Evolutionary conservation across 129 eudicot genomes (phyloP).

Genomic region (Cynara cardunculus): DNA sequence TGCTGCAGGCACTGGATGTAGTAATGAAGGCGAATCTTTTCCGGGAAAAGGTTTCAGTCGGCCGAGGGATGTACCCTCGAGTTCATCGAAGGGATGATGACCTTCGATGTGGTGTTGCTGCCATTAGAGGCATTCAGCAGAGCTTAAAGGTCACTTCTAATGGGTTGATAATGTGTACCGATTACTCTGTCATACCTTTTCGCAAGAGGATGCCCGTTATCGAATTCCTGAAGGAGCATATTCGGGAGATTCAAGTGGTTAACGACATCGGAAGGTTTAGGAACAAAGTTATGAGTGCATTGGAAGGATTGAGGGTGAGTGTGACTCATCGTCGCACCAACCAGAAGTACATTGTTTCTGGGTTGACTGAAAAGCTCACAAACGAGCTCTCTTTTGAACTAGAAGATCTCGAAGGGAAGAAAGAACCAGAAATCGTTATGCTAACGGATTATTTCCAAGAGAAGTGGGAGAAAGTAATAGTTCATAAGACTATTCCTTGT

Average conservation of each 20-base stretch:
- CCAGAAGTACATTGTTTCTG: slow-evolving; percentile 49
- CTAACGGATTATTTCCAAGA: slow-evolving; percentile 51
- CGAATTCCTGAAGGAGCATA: slow-evolving; percentile 52
- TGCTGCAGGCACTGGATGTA: slow-evolving; percentile 58
- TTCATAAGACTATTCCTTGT: slow-evolving; percentile 46
- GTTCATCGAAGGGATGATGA: slow-evolving; percentile 34
- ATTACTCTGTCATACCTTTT: slow-evolving; percentile 54
- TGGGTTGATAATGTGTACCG: slow-evolving; percentile 54
- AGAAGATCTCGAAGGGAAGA: slow-evolving; percentile 47
- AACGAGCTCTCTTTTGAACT: slow-evolving; percentile 32
- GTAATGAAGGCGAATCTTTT: slow-evolving; percentile 66
- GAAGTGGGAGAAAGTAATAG: slow-evolving; percentile 41
- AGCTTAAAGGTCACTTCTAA: slow-evolving; percentile 58
- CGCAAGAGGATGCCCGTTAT: slow-evolving; percentile 62
- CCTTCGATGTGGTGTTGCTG: slow-evolving; percentile 53
- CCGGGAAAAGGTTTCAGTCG: slow-evolving; percentile 40
- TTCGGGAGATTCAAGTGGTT: slow-evolving; percentile 28
- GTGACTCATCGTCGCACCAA: slow-evolving; percentile 75
- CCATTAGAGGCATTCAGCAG: slow-evolving; percentile 61
- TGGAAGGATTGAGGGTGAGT: slow-evolving; percentile 52
- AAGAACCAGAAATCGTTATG: slow-evolving; percentile 5
- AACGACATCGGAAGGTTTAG: slow-evolving; percentile 19
- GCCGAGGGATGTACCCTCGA: slow-evolving; percentile 46
- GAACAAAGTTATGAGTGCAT: slow-evolving; percentile 23
- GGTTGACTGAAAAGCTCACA: slow-evolving; percentile 38